Evolutionary conservation across 768 basidiomycete species (phyloP), one percentile per base, ranked within the genome.

Genomic region (Xanthoconium purpureum): DNA sequence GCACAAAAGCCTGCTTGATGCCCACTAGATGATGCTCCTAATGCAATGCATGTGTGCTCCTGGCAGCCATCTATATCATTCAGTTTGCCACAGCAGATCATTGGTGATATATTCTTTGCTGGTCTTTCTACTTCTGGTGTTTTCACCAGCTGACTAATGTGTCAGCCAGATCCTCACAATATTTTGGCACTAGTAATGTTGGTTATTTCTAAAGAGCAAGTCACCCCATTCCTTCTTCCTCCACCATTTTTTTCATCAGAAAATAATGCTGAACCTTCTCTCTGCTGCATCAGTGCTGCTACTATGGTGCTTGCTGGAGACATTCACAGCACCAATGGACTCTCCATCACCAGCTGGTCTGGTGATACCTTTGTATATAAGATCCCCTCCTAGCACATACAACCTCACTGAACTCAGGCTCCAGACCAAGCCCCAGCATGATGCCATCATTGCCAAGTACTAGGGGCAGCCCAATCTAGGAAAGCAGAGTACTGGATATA

Each of bases 41-140:
- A n/a, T n/a, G n/a, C n/a, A n/a, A n/a, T n/a, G n/a, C n/a, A n/a
- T n/a, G n/a, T n/a, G n/a, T n/a, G n/a, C n/a, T n/a, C n/a, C n/a
- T n/a, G n/a, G n/a, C n/a, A n/a, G n/a, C n/a, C n/a, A n/a, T n/a
- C 77, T 24, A 77, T 78, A 2, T 80, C 82, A 24, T 66, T 72
- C 36, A 75, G 76, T 43, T 74, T 78, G 30, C 86, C 89, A 3
- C 59, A 80, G 10, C 97, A 93, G 94, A 93, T 97, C 63, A 76
- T 97, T 30, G 95, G 94, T 35, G 93, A 94, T 64, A 88, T 91
- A 0, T 94, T 94, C 77, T 80, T 95, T 28, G 68, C 58, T 15
- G 47, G 68, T 6, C 6, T 4, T 14, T 28, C 3, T 20, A 13
- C 40, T 10, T 6, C 8, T 30, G 32, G 6, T 17, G 33, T n/a